phyloP scores from a whole-genome alignment of 306 rosid genomes.

The Rosa persica region DNA sequence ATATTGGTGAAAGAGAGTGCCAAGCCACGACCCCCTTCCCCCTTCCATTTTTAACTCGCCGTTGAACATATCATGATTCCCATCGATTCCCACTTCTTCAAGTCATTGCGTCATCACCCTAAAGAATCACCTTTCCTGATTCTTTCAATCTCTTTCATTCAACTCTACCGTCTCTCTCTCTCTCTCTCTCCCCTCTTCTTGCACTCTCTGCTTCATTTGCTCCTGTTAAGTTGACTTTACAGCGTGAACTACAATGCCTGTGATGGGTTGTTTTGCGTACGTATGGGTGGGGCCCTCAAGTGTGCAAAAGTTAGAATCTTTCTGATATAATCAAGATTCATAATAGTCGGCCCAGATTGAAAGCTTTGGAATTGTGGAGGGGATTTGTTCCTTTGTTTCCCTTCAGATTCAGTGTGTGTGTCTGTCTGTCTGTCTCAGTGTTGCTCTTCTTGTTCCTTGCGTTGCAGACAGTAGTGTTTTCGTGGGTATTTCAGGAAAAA shows the following conservation, averaged over 20 bases:
- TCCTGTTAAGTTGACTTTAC: constrained; percentile 46
- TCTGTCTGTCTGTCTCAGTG: not conserved
- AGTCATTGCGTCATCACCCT: constrained; percentile 12
- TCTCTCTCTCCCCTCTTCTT: not conserved
- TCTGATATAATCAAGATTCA: not conserved
- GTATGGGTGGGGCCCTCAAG: constrained; percentile 26
- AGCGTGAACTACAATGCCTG: constrained; percentile 27
- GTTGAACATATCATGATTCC: constrained; percentile 14
- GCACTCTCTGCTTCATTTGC: not conserved
- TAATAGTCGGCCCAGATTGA: constrained; percentile 2
- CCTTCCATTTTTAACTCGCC: not conserved
- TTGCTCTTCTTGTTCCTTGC: constrained; percentile 22
- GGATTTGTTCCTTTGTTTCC: not conserved
- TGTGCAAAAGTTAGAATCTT: constrained; percentile 31
- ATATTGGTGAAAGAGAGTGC: not conserved
- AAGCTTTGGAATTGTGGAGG: constrained; percentile 6
- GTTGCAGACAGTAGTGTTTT: constrained; percentile 21
- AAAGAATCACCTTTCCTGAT: constrained; percentile 18
- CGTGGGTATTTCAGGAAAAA: constrained; percentile 14
- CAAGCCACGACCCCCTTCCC: not conserved
- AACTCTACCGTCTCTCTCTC: not conserved
- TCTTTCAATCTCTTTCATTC: not conserved
- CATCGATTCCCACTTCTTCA: constrained; percentile 5
- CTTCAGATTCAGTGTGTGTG: not conserved
- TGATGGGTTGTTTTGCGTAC: not conserved